phyloP scores from a whole-genome alignment of 1,139 yeast species.

The Yamadazyma dendronema region DNA sequence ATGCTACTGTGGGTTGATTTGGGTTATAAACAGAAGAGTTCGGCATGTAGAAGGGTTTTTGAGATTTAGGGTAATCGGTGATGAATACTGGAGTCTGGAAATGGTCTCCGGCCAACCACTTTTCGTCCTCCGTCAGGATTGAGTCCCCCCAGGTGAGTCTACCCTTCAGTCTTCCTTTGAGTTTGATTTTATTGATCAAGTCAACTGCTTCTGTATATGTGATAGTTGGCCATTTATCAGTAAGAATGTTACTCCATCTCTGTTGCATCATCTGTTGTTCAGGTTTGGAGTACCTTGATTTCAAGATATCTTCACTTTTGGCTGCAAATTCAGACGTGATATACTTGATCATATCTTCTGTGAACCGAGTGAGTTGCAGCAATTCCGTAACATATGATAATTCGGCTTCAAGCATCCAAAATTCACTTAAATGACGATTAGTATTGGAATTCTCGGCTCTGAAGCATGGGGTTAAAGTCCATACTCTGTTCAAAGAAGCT shows the following conservation, averaged over 20 bases:
- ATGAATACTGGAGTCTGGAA: slow-evolving; percentile 81
- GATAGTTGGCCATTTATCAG: slow-evolving; percentile 62
- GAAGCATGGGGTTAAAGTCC: slow-evolving; percentile 90
- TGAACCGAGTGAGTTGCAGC: slow-evolving; percentile 58
- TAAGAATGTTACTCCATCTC: slow-evolving; percentile 35
- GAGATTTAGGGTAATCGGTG: slow-evolving; percentile 75
- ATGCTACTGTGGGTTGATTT: slow-evolving; percentile 67
- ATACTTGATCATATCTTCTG: slow-evolving; percentile 66
- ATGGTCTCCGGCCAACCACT: slow-evolving; percentile 73
- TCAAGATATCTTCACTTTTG: slow-evolving; percentile 40
- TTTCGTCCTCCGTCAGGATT: slow-evolving; percentile 84
- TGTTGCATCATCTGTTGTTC: slow-evolving; percentile 25
- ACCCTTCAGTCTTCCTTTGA: slow-evolving; percentile 24
- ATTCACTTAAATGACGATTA: slow-evolving; percentile 86
- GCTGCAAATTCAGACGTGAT: slow-evolving; percentile 44
- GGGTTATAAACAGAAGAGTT: slow-evolving; percentile 33
- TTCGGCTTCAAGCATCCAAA: slow-evolving; percentile 98
- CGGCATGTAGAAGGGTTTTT: slow-evolving; percentile 92
- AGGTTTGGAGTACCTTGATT: slow-evolving; percentile 34
- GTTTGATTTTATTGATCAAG: slow-evolving; percentile 27
- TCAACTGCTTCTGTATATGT: slow-evolving; percentile 76
- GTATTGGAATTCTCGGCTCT: slow-evolving; percentile 94
- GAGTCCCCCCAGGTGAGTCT: slow-evolving; percentile 64
- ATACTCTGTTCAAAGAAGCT: slow-evolving; percentile 73
- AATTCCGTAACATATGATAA: slow-evolving; percentile 63